Evolutionary conservation across 2,329 filamentous ascomycete species (phyloP).

Genomic region (Diaporthe eres): DNA sequence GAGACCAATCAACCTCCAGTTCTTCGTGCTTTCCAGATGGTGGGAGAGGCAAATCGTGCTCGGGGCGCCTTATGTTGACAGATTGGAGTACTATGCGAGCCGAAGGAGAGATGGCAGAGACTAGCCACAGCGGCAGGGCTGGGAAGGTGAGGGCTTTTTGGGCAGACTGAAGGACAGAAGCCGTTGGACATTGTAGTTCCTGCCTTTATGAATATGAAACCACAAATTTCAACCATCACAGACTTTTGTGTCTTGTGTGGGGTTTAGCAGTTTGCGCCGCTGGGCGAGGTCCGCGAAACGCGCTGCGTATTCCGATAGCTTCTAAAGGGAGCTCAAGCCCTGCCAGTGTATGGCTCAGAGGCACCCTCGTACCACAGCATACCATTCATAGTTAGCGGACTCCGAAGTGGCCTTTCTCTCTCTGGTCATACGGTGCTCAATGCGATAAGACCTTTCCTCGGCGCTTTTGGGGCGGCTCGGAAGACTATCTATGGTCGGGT

Average conservation of each 20-base stretch:
- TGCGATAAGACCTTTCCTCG: not conserved
- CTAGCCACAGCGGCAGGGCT: not conserved
- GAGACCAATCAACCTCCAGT: not conserved
- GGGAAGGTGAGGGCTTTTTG: not conserved
- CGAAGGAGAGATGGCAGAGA: not conserved
- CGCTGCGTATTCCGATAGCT: not conserved
- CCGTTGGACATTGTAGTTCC: not conserved
- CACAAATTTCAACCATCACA: not conserved
- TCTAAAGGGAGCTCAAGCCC: too few species aligned
- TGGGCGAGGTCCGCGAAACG: too few species aligned
- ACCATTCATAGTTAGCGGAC: not conserved
- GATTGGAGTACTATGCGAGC: not conserved
- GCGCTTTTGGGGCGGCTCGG: not conserved
- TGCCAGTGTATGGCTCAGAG: too few species aligned
- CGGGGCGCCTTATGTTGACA: not conserved
- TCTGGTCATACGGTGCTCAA: not conserved
- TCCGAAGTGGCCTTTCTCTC: not conserved
- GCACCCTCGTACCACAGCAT: not conserved
- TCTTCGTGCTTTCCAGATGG: conserved; percentile 5
- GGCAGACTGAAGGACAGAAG: not conserved
- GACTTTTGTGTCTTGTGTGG: not conserved
- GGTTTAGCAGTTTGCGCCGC: not conserved
- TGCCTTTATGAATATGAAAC: not conserved
- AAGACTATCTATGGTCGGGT: not conserved
- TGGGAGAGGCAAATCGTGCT: not conserved